A percentile compares a stretch with the other conserved stretches of the same genome.
phyloP scores from a whole-genome alignment of 139 green algal species.

The Chlorella sp. region DNA sequence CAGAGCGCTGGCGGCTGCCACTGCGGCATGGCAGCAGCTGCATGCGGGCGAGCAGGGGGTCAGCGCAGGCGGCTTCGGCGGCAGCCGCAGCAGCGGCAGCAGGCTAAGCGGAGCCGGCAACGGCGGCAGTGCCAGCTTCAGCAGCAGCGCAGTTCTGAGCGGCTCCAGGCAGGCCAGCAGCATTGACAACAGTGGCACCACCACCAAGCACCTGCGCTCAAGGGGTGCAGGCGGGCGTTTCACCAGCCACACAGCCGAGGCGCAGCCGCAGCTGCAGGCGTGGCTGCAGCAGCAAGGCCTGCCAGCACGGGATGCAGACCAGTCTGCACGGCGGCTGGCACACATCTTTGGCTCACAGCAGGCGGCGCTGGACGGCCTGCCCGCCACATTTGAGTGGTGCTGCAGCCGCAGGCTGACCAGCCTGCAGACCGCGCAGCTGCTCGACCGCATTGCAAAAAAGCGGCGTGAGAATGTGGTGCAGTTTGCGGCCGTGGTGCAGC shows the following conservation, averaged over 20 bases:
- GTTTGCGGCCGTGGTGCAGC: neutral
- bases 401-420: neutral
- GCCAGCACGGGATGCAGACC: neutral
- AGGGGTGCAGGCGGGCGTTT: too few relatives aligned
- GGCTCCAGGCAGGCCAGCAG: neutral
- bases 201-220: too few relatives aligned
- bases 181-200: neutral
- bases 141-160: neutral
- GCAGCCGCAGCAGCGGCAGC: neutral
- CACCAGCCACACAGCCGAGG: neutral
- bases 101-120: too few relatives aligned
- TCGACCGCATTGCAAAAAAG: neutral
- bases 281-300: neutral
- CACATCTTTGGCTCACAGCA: neutral
- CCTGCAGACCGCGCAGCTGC: neutral
- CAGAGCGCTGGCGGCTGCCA: too few relatives aligned
- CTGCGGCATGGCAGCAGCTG: too few relatives aligned
- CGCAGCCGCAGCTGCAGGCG: neutral
- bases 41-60: neutral
- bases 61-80: too few relatives aligned
- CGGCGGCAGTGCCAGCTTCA: neutral
- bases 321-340: neutral
- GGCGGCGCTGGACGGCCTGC: neutral
- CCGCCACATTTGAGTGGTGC: neutral
- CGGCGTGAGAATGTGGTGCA: neutral